phyloP scores from a whole-genome alignment of 768 basidiomycete species.

The Albatrellus ellisii region DNA sequence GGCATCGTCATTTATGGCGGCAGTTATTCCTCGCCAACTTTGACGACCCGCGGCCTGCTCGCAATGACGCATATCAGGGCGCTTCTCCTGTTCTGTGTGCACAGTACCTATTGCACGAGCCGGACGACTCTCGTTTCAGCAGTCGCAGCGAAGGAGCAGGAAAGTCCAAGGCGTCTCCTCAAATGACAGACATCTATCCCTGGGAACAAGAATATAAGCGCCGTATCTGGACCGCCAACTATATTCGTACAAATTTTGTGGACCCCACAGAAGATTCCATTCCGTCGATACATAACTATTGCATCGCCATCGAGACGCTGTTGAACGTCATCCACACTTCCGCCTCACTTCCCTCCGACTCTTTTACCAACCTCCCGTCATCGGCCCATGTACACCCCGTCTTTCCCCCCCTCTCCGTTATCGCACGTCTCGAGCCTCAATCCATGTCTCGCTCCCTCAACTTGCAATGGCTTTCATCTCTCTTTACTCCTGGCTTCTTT shows the following conservation, averaged over 20 bases:
- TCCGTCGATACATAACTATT: conserved; percentile 8
- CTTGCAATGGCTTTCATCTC: conserved; percentile 22
- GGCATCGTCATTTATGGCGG: conserved; percentile 25
- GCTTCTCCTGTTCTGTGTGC: neutral
- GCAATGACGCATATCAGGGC: neutral
- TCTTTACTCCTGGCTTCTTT: conserved; percentile 23
- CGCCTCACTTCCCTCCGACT: conserved; percentile 18
- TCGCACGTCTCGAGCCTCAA: conserved; percentile 12
- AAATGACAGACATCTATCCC: neutral
- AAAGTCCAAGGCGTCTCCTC: neutral
- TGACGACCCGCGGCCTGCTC: conserved; percentile 20
- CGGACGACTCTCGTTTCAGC: neutral
- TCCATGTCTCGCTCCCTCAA: conserved; percentile 18
- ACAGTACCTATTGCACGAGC: neutral
- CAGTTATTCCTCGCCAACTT: conserved; percentile 24
- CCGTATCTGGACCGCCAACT: conserved; percentile 18
- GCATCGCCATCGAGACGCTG: conserved; percentile 19
- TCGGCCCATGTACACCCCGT: conserved; percentile 11
- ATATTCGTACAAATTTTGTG: conserved; percentile 9
- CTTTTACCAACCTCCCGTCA: conserved; percentile 9
- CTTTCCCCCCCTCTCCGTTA: conserved; percentile 23
- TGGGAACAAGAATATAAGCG: conserved; percentile 17
- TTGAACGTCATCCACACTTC: conserved; percentile 23
- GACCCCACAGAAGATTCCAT: neutral
- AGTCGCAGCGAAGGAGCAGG: neutral